Evolutionary conservation across 257 asterid species (phyloP).

Genomic region (Cordia subcordata): DNA sequence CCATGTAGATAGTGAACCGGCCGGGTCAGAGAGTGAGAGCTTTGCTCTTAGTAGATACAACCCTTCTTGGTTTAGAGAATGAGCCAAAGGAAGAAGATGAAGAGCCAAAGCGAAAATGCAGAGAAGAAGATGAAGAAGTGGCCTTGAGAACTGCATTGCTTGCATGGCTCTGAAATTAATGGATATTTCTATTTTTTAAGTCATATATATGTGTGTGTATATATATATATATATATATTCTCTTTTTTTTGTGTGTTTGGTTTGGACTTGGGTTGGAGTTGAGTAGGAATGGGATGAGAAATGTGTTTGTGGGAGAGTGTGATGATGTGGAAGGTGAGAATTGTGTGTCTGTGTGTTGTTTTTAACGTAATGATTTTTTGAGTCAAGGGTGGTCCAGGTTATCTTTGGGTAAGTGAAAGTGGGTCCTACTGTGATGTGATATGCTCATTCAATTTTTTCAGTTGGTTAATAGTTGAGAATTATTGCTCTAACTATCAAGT

Average conservation of each 20-base stretch:
- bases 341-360: neutral
- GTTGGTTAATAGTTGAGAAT: neutral
- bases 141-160: neutral
- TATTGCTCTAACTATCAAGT: too few relatives aligned
- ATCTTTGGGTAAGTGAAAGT: neutral
- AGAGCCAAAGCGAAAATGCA: slow-evolving; percentile 1
- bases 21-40: slow-evolving; percentile 44
- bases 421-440: neutral
- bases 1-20: slow-evolving; percentile 50
- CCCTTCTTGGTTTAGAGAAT: slow-evolving; percentile 52
- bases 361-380: neutral
- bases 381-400: neutral
- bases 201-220: too few relatives aligned
- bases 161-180: neutral
- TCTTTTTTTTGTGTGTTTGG: too few relatives aligned
- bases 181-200: neutral
- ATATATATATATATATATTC: too few relatives aligned
- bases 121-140: neutral
- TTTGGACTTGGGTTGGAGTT: too few relatives aligned
- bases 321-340: neutral
- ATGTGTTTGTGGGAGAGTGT: neutral
- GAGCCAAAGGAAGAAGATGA: neutral
- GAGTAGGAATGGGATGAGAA: neutral
- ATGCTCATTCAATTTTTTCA: neutral
- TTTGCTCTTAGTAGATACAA: slow-evolving; percentile 30